Percentiles rank a stretch among this genome's conserved stretches.
Conservation (phyloP, 2,329 filamentous ascomycete species). For the Pseudonectria foliicola region DNA sequence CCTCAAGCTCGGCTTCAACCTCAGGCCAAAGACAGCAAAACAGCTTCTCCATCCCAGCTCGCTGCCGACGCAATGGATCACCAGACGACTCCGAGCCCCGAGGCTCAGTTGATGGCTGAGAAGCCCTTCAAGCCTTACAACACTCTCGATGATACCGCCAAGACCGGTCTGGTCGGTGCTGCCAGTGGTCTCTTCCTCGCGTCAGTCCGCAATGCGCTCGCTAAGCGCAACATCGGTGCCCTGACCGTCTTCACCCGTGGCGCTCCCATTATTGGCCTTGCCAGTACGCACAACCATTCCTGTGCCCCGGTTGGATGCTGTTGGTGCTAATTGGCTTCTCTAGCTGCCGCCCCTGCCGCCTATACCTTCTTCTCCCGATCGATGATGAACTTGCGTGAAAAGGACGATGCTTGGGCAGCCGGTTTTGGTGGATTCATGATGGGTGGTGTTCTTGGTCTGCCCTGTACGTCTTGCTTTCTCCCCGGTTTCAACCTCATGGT, state of each 20-base stretch:
- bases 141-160: conserved; percentile 60
- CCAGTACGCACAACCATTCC: conserved; percentile 21
- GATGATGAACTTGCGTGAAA: conserved; percentile 77
- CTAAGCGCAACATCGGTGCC: conserved; percentile 73
- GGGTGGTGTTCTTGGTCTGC: conserved; percentile 65
- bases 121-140: conserved; percentile 63
- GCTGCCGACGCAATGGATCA: conserved; percentile 27
- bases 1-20: conserved; percentile 20
- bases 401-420: conserved; percentile 71
- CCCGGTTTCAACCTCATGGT: conserved; percentile 1
- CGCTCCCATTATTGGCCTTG: conserved; percentile 60
- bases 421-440: conserved; percentile 69
- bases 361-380: conserved; percentile 73
- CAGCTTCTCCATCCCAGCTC: conserved; percentile 16
- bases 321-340: conserved; percentile 31
- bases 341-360: conserved; percentile 53
- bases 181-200: conserved; percentile 64
- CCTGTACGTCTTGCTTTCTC: conserved; percentile 47
- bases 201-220: conserved; percentile 79
- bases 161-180: conserved; percentile 58
- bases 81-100: conserved; percentile 20
- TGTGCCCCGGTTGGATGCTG: conserved; percentile 12
- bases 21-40: conserved; percentile 20
- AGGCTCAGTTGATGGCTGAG: conserved; percentile 17
- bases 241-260: conserved; percentile 74